Conservation (phyloP, 805 yeast species). For the Pichia rugopelliculosa region DNA sequence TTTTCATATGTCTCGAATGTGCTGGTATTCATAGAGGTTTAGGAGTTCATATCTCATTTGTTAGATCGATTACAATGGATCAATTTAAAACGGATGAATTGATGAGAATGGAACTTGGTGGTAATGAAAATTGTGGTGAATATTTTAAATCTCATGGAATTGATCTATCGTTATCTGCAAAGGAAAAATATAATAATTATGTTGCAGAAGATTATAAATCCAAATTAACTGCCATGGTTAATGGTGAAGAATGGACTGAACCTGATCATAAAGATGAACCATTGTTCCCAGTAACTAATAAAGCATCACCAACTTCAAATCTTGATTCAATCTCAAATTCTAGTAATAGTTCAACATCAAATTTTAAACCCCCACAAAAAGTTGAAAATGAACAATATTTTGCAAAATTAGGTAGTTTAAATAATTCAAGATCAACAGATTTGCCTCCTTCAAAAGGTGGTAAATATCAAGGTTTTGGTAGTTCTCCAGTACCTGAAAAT, state of each 20-base stretch:
- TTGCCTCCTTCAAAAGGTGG: conserved; percentile 94
- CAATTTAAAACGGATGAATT: conserved; percentile 94
- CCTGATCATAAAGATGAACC: conserved; percentile 49
- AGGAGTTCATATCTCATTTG: conserved; percentile 96
- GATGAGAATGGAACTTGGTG: conserved; percentile 87
- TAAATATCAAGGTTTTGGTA: conserved; percentile 86
- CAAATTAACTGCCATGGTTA: conserved; percentile 64
- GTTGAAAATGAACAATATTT: conserved; percentile 75
- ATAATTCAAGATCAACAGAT: conserved; percentile 65
- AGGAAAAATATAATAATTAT: conserved; percentile 73
- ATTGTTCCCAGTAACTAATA: conserved; percentile 28
- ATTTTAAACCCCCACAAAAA: conserved; percentile 26
- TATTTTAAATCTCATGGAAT: conserved; percentile 71
- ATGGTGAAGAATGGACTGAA: conserved; percentile 62
- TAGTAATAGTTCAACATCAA: not conserved
- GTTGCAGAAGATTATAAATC: conserved; percentile 94
- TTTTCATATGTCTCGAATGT: conserved; percentile 94
- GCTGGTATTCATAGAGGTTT: conserved; percentile 95
- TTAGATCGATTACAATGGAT: conserved; percentile 96
- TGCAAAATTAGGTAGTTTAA: conserved; percentile 66
- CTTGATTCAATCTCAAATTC: not conserved
- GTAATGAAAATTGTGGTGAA: conserved; percentile 66
- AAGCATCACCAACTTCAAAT: not conserved
- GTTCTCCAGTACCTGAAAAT: conserved; percentile 45
- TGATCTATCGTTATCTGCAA: conserved; percentile 54